Conservation (phyloP, 2,329 filamentous ascomycete genomes). For the Aspergillus sp. region DNA sequence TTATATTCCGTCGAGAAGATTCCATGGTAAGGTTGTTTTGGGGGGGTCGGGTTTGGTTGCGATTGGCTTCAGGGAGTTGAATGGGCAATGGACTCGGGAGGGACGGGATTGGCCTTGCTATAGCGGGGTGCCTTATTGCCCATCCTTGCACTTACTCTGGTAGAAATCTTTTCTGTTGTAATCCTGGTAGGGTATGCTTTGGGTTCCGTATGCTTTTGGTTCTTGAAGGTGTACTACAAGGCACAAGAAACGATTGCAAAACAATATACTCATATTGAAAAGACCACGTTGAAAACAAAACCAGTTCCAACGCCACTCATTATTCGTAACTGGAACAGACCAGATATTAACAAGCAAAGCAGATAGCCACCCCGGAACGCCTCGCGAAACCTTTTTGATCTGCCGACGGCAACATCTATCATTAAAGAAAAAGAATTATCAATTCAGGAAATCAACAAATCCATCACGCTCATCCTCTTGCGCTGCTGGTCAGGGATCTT, state of each 20-base stretch:
- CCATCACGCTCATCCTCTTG: conserved; percentile 56
- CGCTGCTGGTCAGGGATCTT: conserved; percentile 24
- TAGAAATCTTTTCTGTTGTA: no score
- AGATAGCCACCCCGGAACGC: neutral
- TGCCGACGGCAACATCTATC: neutral
- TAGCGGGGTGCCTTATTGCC: no score
- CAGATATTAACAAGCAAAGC: neutral
- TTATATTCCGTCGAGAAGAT: neutral
- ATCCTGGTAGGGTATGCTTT: neutral
- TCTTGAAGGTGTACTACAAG: neutral
- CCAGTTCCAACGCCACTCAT: neutral
- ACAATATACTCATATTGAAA: neutral
- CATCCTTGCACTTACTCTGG: no score
- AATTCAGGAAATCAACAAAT: conserved; percentile 52
- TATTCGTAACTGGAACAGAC: neutral
- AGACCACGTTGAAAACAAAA: neutral
- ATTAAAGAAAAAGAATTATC: neutral
- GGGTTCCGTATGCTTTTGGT: neutral
- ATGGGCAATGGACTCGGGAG: no score
- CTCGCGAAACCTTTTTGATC: conserved; percentile 1
- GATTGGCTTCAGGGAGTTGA: no score
- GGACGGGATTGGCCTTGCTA: no score
- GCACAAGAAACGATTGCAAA: neutral
- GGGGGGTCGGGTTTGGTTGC: no score
- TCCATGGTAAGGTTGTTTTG: neutral